These are phyloP conservation scores for Lecanicillium sp. DNA, from an alignment of 2,329 filamentous ascomycete species.

Conservation along the genomic window DNA sequence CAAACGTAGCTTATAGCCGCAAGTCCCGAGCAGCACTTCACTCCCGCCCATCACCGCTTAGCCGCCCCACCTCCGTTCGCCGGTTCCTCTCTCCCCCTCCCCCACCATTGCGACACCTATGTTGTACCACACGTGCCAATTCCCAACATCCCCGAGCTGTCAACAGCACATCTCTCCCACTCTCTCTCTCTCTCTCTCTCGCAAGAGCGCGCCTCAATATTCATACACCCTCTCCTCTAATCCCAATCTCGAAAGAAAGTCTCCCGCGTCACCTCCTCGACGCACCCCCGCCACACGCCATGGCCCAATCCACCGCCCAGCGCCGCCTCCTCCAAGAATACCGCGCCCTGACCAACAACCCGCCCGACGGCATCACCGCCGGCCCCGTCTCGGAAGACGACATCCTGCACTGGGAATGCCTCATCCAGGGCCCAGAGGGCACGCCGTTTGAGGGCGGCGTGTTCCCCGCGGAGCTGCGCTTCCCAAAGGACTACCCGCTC, in stretches of 20 bases:
- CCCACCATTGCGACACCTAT: not conserved
- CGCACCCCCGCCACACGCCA: conserved; percentile 17
- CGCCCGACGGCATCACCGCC: conserved; percentile 95
- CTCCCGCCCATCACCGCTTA: no score
- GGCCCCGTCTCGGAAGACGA: conserved; percentile 92
- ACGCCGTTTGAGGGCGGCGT: conserved; percentile 95
- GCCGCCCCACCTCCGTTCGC: not conserved
- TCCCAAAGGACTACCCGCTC: conserved; percentile 94
- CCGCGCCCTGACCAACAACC: conserved; percentile 84
- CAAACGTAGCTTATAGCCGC: no score
- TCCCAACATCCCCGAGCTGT: not conserved
- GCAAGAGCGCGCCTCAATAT: not conserved
- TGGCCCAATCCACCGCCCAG: conserved; percentile 57
- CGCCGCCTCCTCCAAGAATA: conserved; percentile 94
- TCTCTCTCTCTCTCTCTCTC: not conserved
- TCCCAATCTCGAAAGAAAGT: no score
- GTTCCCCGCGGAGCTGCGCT: conserved; percentile 90
- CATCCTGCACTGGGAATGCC: conserved; percentile 89
- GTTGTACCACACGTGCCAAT: not conserved
- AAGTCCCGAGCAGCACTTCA: no score
- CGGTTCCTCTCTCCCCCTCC: not conserved
- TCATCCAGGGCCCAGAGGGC: conserved; percentile 91
- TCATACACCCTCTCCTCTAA: no score
- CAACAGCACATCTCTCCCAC: no score
- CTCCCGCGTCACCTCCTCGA: not conserved